Evolutionary conservation across 2,329 filamentous ascomycete genomes (phyloP).

Genomic region (Geosmithia flava): DNA sequence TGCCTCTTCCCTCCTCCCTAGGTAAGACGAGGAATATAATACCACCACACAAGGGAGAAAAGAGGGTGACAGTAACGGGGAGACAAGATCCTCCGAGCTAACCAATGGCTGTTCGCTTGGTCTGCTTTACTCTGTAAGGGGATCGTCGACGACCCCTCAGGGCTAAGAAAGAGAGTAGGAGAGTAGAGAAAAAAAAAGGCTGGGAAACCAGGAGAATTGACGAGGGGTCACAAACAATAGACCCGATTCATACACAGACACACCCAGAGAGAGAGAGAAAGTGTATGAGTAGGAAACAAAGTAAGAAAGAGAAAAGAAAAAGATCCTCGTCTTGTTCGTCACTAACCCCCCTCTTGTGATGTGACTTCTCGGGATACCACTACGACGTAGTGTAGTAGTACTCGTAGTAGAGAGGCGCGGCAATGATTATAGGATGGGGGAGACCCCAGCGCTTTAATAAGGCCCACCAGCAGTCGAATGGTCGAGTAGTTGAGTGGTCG

Average conservation of each 20-base stretch:
- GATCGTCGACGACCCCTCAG: neutral
- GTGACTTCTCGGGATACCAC: too few species aligned
- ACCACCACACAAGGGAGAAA: neutral
- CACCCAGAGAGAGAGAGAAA: neutral
- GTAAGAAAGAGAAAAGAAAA: neutral
- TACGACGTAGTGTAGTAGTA: too few species aligned
- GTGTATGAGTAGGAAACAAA: neutral
- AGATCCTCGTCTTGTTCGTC: too few species aligned
- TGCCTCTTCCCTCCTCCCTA: neutral
- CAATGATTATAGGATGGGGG: too few species aligned
- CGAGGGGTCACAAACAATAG: neutral
- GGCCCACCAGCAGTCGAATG: too few species aligned
- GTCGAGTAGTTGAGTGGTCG: too few species aligned
- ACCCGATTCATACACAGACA: neutral
- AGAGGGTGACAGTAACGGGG: neutral
- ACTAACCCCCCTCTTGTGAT: too few species aligned
- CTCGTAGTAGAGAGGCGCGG: too few species aligned
- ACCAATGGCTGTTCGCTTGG: neutral
- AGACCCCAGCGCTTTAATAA: too few species aligned
- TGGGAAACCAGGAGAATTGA: neutral
- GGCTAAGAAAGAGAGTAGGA: neutral
- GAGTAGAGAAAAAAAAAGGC: neutral
- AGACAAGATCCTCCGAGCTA: neutral
- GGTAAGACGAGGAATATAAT: neutral
- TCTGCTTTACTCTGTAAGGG: neutral